Evolutionary conservation across 1,139 yeast genomes (phyloP), one percentile per base, ranked within the genome.

Genomic region (Pichia cactophila): DNA sequence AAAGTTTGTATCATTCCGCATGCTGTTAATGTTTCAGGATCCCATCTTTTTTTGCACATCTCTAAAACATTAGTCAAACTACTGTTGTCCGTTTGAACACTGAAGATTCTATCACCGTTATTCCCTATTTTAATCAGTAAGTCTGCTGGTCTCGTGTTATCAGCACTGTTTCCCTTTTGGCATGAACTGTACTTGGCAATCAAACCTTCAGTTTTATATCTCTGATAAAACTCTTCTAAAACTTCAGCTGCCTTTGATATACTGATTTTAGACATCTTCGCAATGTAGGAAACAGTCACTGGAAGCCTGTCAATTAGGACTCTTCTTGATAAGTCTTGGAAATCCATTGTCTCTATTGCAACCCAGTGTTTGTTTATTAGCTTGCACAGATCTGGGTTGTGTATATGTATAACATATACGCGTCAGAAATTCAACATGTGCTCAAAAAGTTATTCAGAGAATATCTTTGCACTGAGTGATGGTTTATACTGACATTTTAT

Each of bases 1-100:
- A 47, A 42, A 2, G 62, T 56, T 26, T 47, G 50, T 20, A 60
- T 52, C 4, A 59, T 43, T 4, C 62, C 64, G 58, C 63, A 60
- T 26, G 49, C 50, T 1, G 35, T 44, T 46, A 58, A 53, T 39
- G 53, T 56, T 20, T 52, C 59, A 8, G 50, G 47, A 4, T 52
- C 49, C 43, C 53, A 55, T 4, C 46, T 47, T 31, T 47, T 41
- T 5, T 39, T 38, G 28, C 41, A 38, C 16, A 23, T 23, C 23
- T 38, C 41, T 11, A 38, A 20, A 38, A 38, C 41, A 38, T 38
- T 38, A 5, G 28, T 20, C 28, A 38, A 29, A 23, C 53, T 55
- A 41, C 54, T 55, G 1, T 48, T 42, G 9, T 52, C 38, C 42
- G 11, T 20, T 23, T 58, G 40, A 12, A 42, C 41, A 16, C 36